Base-by-base conservation (phyloP, 2,329 filamentous ascomycete species). In the Cladophialophora bantiana region DNA sequence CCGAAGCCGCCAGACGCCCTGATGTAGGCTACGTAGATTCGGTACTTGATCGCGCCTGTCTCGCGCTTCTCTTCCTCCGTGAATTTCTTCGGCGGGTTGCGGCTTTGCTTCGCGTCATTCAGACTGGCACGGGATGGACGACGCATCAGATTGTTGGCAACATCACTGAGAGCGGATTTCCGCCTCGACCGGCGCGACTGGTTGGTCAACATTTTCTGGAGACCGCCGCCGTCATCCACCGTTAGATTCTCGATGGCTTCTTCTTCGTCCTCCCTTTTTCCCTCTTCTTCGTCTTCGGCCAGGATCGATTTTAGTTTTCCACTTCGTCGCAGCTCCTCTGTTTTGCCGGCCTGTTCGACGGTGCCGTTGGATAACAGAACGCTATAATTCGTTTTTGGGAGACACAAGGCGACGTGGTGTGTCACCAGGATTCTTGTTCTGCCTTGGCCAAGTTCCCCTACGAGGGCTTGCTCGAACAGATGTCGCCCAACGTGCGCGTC, bases 401-500 rank as follows among this genome's bases (percentile, higher is more conserved):
- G 84, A 70, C 89, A 90, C 1, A 94, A 83, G 2, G 86, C 86
- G 20, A 93, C 88, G 72, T 94, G 91, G 74, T 95, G 92, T 0
- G 92, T 95, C 32, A 93, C 92, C 3, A 95, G 80, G 56, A 95
- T 91, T 35, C 91, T 82, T 1, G 92, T 95, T 63, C 92, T 82
- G 0, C 87, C 88, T 26, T 83, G 78, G 67, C 89, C 89, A 7
- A 94, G 83, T 58, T 90, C 86, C 4, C 91, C 91, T 2, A 86
- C 89, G 2, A 94, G 81, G 68, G 89, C 93, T 64, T 91, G 85
- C 70, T 94, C 90, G 71, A 91, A 93, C 57, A 94, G 89, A 73
- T 92, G 90, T 34, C 90, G 86, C 15, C 91, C 92, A 35, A 93
- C 91, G 73, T 94, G 90, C 2, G 91, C 89, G 76, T 96, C 92